These are phyloP conservation scores for Paratrimastix pyriformis DNA, from an alignment of 78 protist species.

Conservation along the genomic window DNA sequence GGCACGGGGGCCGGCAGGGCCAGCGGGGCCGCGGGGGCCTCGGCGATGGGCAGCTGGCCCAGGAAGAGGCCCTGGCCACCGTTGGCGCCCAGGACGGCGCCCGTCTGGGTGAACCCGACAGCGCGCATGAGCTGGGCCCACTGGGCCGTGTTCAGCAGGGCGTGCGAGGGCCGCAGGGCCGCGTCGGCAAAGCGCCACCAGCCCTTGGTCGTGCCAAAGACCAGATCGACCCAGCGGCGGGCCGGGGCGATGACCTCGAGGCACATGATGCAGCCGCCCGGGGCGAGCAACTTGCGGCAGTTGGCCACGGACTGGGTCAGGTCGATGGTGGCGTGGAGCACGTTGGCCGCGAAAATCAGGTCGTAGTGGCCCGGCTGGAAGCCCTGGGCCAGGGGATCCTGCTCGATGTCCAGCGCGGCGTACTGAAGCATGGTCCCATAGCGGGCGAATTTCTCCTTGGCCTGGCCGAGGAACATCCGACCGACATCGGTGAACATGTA, in stretches of 20 bases:
- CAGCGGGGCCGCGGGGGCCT: too few species aligned
- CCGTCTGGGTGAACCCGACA: too few species aligned
- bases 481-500: conserved; percentile 3
- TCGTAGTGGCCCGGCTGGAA: not conserved
- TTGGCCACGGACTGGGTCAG: not conserved
- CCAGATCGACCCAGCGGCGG: not conserved
- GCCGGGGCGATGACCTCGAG: not conserved
- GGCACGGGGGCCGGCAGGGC: too few species aligned
- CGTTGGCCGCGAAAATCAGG: conserved; percentile 5
- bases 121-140: not conserved
- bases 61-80: too few species aligned
- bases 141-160: not conserved
- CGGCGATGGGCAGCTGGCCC: too few species aligned
- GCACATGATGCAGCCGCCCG: not conserved
- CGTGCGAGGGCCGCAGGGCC: not conserved
- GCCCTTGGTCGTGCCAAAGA: conserved; percentile 13
- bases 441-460: not conserved
- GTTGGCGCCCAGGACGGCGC: too few species aligned
- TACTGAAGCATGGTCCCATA: not conserved
- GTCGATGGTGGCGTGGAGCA: conserved; percentile 4
- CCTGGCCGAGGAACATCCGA: not conserved
- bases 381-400: conserved; percentile 1
- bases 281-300: not conserved
- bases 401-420: not conserved
- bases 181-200: not conserved